A percentile compares a stretch with the other conserved stretches of the same genome.
Evolutionary conservation across 306 rosid species (phyloP).

Genomic region (Malus orientalis): DNA sequence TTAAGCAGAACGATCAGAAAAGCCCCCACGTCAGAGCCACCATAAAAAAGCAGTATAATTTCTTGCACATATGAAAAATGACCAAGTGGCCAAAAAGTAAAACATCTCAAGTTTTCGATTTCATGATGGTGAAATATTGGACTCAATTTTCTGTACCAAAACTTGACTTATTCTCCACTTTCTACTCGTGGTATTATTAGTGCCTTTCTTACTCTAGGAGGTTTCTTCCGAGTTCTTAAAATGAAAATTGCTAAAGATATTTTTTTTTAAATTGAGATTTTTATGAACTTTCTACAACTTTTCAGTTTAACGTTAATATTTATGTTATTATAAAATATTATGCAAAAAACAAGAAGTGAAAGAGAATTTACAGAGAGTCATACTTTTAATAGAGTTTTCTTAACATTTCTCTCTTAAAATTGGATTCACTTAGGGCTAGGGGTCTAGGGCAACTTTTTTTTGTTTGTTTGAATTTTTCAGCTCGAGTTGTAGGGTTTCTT

Average conservation of each 20-base stretch:
- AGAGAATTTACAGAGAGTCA: no score
- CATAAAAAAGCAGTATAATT: conserved; percentile 13
- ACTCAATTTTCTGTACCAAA: background rate
- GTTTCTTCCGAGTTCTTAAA: background rate
- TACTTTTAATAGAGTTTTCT: no score
- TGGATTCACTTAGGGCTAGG: no score
- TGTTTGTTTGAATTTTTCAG: background rate
- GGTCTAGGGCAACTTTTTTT: background rate
- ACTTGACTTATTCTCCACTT: background rate
- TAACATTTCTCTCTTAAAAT: no score
- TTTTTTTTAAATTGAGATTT: no score
- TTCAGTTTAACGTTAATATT: no score
- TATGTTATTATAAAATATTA: no score
- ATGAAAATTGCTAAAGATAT: no score
- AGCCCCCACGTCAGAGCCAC: conserved; percentile 26
- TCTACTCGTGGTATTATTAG: background rate
- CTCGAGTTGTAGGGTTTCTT: background rate
- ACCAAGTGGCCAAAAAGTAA: background rate
- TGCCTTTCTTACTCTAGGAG: background rate
- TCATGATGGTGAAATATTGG: background rate
- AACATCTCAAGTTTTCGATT: background rate
- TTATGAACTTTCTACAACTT: no score
- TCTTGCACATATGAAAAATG: background rate
- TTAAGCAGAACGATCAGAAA: conserved; percentile 7
- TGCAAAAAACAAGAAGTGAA: no score